phyloP scores from a whole-genome alignment of 306 rosid species.

The Purshia tridentata region DNA sequence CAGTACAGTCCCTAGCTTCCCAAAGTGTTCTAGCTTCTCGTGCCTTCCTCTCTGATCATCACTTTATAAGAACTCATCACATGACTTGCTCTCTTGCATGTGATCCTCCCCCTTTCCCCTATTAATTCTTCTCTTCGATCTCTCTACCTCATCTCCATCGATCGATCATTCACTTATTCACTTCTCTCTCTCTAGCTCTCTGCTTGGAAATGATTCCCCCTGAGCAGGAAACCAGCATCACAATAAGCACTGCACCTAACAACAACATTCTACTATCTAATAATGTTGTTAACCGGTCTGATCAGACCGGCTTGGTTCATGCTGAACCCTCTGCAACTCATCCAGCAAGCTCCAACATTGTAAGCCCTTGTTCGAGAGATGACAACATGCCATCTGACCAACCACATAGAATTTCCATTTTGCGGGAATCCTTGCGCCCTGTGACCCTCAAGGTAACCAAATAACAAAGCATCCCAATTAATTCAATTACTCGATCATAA shows the following conservation, averaged over 20 bases:
- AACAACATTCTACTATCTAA: slow-evolving; percentile 21
- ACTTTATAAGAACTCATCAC: slow-evolving; percentile 28
- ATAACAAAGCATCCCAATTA: background rate
- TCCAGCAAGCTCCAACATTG: slow-evolving; percentile 6
- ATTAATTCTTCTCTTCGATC: slow-evolving; percentile 13
- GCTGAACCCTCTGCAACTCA: slow-evolving; percentile 35
- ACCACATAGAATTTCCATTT: slow-evolving; percentile 38
- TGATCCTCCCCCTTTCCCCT: slow-evolving; percentile 18
- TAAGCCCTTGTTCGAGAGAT: slow-evolving; percentile 33
- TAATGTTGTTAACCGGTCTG: slow-evolving; percentile 29
- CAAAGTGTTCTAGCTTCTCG: slow-evolving; percentile 15
- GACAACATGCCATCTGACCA: slow-evolving; percentile 28
- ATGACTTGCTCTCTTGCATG: slow-evolving; percentile 33
- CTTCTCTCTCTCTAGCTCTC: background rate
- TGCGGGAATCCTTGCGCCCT: slow-evolving; percentile 57
- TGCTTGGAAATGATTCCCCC: slow-evolving; percentile 66
- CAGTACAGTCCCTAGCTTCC: no score
- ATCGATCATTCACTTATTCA: background rate
- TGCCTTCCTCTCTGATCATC: slow-evolving; percentile 20
- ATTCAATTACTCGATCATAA: no score
- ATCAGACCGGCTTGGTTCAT: slow-evolving; percentile 41
- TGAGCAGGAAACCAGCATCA: slow-evolving; percentile 56
- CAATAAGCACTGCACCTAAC: slow-evolving; percentile 28
- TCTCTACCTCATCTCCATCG: no score
- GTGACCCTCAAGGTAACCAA: slow-evolving; percentile 57